Evolutionary conservation across 2,329 filamentous ascomycete species (phyloP), one percentile per base, ranked within the genome.

Genomic region (Hypoxylon rubiginosum): DNA sequence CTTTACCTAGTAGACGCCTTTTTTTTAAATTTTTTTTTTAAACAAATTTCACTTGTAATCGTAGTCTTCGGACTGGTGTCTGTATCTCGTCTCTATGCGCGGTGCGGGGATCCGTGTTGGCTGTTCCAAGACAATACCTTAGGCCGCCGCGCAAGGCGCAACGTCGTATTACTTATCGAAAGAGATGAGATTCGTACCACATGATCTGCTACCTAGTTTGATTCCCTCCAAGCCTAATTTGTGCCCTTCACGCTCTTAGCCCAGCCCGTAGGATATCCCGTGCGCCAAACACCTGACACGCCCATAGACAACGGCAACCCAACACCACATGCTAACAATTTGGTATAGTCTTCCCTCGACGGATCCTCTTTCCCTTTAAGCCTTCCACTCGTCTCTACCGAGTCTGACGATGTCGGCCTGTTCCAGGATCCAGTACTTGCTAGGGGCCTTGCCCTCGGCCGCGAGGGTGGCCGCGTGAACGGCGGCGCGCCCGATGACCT

Each of bases 401-500:
- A 92, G 76, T 70, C 82, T 83, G n/a, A 92, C 78, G 72, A 94
- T 91, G 64, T 93, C 91, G 19, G 73, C 74, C 71, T 83, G 79
- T 39, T 84, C 84, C 30, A 94, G 21, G 9, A 88, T 73, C 90
- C 90, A 92, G 66, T 77, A 87, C 82, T 84, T 88, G 77, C 75
- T 82, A 58, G 83, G 85, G n/a, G 85, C 86, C 78, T 85, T 87
- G 62, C 87, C 87, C 78, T 87, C 82, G 65, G 82, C 82, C 0
- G 87, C 88, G 55, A 90, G 77, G 69, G 86, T 74, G 8, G 83
- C 85, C 1, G 90, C 91, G 54, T 80, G 81, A 2, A 92, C 86
- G 2, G 90, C 90, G 11, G 91, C 91, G 68, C 84, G 84, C 2
- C 83, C 91, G 79, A 97, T 93, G 34, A 91, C 86, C 60, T 90